Conservation (phyloP, 371 early-diverging fungal species). For the Mycotypha africana region DNA sequence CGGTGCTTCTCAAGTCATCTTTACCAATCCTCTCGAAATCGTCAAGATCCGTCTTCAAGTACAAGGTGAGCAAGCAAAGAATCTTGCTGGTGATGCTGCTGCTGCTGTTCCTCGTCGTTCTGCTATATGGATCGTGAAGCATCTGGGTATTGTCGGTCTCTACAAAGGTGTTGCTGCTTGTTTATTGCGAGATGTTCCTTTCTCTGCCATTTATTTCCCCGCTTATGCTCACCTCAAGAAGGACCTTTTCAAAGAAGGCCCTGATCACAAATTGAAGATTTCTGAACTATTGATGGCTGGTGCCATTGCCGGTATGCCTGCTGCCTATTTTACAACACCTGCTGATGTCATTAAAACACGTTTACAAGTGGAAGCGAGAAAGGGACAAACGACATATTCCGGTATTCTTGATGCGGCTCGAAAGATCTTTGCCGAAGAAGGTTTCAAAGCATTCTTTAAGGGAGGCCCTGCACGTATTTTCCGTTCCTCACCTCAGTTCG, state of each 20-base stretch:
- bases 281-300: slow-evolving; percentile 85
- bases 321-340: slow-evolving; percentile 95
- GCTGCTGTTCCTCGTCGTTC: slow-evolving; percentile 59
- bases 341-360: slow-evolving; percentile 99
- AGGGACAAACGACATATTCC: slow-evolving; percentile 83
- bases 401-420: slow-evolving; percentile 85
- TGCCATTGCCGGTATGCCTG: slow-evolving; percentile 96
- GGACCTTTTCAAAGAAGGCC: slow-evolving; percentile 78
- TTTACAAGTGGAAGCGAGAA: slow-evolving; percentile 88
- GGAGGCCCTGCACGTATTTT: slow-evolving; percentile 86
- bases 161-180: slow-evolving; percentile 96
- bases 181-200: slow-evolving; percentile 93
- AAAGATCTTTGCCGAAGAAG: slow-evolving; percentile 91
- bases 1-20: slow-evolving; percentile 90
- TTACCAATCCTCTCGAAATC: slow-evolving; percentile 96
- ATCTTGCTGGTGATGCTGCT: slow-evolving; percentile 7
- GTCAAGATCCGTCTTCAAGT: slow-evolving; percentile 97
- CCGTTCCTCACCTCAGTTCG: slow-evolving; percentile 94
- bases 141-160: slow-evolving; percentile 89
- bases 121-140: slow-evolving; percentile 87
- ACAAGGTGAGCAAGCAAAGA: slow-evolving; percentile 73
- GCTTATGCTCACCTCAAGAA: slow-evolving; percentile 91
- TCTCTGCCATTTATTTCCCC: slow-evolving; percentile 96
- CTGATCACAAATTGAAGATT: slow-evolving; percentile 67
- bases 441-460: slow-evolving; percentile 93